Conservation (phyloP, 2,329 filamentous ascomycete species). For the Dactylella cylindrospora region DNA sequence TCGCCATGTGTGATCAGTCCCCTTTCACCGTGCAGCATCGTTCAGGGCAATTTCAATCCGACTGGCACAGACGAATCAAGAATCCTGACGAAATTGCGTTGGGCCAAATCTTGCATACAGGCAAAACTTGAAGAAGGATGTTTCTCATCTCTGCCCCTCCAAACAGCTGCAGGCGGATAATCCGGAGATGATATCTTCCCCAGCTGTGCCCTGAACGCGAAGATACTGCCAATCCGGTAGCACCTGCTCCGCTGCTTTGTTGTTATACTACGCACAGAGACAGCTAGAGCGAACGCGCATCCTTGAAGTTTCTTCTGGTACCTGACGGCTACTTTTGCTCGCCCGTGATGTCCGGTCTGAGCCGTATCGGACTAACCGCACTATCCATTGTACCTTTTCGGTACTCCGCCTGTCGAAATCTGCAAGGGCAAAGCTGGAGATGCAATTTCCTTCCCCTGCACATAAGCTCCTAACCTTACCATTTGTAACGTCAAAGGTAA, state of each 20-base stretch:
- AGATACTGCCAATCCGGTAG: constrained; percentile 19
- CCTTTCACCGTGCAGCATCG: constrained; percentile 14
- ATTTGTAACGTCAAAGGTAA: constrained; percentile 25
- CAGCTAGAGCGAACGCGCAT: constrained; percentile 13
- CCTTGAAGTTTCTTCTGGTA: constrained; percentile 13
- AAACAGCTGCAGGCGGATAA: not conserved
- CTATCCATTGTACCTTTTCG: constrained; percentile 33
- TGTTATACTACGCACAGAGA: constrained; percentile 44
- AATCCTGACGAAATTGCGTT: constrained; percentile 24
- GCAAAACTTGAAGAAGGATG: constrained; percentile 13
- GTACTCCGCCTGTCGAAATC: constrained; percentile 25
- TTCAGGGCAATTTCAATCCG: constrained; percentile 1
- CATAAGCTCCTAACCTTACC: constrained; percentile 18
- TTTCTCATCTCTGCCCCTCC: constrained; percentile 3
- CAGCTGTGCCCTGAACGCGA: no score
- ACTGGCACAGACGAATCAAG: constrained; percentile 10
- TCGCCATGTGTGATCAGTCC: not conserved
- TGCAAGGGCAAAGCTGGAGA: constrained; percentile 24
- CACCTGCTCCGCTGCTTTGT: constrained; percentile 25
- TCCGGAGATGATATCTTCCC: no score
- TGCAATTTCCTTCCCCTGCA: constrained; percentile 18
- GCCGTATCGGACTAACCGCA: constrained; percentile 19
- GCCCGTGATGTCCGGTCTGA: constrained; percentile 13
- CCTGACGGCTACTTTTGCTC: constrained; percentile 36
- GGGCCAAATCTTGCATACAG: constrained; percentile 15